Conservation (phyloP, 176 grass and related monocot species). For the Cymbopogon citratus region DNA sequence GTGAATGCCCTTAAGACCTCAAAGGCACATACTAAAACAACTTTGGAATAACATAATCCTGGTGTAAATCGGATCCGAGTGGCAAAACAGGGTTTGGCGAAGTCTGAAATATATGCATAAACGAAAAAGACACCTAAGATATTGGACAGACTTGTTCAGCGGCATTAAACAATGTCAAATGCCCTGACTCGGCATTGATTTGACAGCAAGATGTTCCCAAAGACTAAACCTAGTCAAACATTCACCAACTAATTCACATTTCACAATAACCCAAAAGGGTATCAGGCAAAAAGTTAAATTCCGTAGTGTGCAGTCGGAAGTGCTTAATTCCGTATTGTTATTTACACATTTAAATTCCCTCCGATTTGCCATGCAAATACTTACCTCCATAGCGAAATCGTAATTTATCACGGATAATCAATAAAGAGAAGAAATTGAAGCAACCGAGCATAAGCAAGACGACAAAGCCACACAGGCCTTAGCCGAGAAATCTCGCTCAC, state of each 20-base stretch:
- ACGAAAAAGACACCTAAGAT: no score
- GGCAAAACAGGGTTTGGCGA: background rate
- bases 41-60: no score
- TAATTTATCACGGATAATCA: background rate
- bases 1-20: no score
- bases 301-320: background rate
- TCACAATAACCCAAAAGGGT: background rate
- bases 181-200: conserved; percentile 34
- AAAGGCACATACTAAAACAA: no score
- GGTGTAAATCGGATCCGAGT: no score
- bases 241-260: background rate
- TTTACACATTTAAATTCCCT: no score
- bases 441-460: background rate
- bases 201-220: conserved; percentile 22
- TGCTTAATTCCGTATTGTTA: no score
- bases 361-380: conserved; percentile 8
- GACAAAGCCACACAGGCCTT: conserved; percentile 2
- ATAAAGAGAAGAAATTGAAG: conserved; percentile 1
- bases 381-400: background rate
- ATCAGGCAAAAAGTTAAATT: background rate
- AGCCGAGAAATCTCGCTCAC: conserved; percentile 40
- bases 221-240: conserved; percentile 11
- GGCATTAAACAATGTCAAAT: conserved; percentile 27
- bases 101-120: background rate
- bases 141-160: conserved; percentile 23